Conservation (phyloP, 441 rosid genomes). For the Populus hybrid region DNA sequence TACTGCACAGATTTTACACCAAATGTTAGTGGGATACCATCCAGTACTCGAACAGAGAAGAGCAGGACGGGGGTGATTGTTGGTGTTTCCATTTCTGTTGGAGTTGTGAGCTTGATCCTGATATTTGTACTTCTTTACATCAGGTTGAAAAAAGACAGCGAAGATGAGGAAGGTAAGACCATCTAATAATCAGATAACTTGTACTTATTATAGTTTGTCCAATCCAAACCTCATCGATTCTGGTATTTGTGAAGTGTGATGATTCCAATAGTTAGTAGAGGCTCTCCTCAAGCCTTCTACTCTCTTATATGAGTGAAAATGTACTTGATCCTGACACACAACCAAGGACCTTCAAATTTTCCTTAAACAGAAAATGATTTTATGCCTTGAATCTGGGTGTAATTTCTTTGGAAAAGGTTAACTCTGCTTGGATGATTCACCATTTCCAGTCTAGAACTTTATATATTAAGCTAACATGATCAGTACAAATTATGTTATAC, state of each 20-base stretch:
- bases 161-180: too few relatives aligned
- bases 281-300: background rate
- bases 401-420: background rate
- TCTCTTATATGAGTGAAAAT: background rate
- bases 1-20: slow-evolving; percentile 27
- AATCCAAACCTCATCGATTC: too few relatives aligned
- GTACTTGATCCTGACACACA: background rate
- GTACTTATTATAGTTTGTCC: too few relatives aligned
- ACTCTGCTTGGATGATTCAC: background rate
- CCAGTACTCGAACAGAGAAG: slow-evolving; percentile 10
- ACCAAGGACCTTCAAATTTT: background rate
- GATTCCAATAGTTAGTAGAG: background rate
- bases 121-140: slow-evolving; percentile 20
- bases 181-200: too few relatives aligned
- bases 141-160: background rate
- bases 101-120: slow-evolving; percentile 19
- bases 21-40: slow-evolving; percentile 27
- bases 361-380: background rate
- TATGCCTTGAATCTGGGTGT: background rate
- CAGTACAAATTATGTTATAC: background rate
- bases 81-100: slow-evolving; percentile 32
- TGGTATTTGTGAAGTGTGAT: too few relatives aligned
- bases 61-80: slow-evolving; percentile 27
- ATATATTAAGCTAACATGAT: background rate
- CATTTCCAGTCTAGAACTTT: background rate